phyloP scores from a whole-genome alignment of 768 basidiomycete genomes.

The Clathrus columnatus region DNA sequence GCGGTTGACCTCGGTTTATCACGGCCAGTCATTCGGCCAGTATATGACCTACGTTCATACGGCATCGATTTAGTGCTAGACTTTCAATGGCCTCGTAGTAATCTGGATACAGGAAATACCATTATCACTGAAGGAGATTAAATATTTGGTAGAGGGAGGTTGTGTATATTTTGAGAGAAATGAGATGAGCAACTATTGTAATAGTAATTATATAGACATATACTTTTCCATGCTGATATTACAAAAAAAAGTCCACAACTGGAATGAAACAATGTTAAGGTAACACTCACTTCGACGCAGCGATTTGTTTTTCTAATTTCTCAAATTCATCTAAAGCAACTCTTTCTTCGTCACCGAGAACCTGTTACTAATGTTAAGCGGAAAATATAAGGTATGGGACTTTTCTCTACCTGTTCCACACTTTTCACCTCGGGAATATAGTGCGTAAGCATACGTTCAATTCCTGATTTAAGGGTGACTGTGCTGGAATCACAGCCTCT shows the following conservation, averaged over 20 bases:
- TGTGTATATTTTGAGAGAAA: too few relatives aligned
- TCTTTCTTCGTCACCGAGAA: conserved; percentile 83
- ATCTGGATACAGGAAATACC: too few relatives aligned
- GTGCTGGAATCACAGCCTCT: conserved; percentile 90
- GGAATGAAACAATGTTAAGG: conserved; percentile 25
- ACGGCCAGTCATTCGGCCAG: conserved; percentile 29
- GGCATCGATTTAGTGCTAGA: conserved; percentile 69
- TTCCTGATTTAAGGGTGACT: conserved; percentile 93
- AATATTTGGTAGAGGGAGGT: too few relatives aligned
- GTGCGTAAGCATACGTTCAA: conserved; percentile 98
- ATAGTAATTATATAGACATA: conserved; percentile 56
- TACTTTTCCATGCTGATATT: conserved; percentile 60
- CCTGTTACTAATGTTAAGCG: too few relatives aligned
- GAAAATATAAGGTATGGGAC: conserved; percentile 16
- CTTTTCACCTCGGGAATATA: conserved; percentile 95
- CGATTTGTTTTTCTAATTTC: conserved; percentile 72
- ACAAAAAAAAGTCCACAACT: conserved; percentile 2
- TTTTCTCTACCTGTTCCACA: conserved; percentile 84
- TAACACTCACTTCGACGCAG: conserved; percentile 35
- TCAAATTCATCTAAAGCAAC: conserved; percentile 83
- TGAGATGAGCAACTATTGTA: too few relatives aligned
- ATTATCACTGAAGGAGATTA: too few relatives aligned
- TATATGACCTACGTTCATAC: conserved; percentile 65
- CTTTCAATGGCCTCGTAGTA: conserved; percentile 49
- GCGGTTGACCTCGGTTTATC: too few relatives aligned